Base-by-base conservation (phyloP, 768 basidiomycete species). In the Multifurca ochricompacta region DNA sequence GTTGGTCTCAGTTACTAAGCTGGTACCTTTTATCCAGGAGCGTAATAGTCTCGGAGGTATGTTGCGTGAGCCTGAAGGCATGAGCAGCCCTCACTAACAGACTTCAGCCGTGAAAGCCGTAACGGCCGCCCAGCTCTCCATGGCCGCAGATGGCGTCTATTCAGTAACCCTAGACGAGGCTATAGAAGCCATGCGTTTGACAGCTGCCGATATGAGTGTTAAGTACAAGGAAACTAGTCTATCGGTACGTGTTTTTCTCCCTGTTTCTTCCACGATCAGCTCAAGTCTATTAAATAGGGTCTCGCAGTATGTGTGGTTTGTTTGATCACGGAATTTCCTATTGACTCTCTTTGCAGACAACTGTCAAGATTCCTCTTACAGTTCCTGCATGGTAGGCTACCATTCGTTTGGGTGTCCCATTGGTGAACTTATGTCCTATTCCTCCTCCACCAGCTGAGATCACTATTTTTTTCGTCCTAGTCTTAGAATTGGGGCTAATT, bases 141-240 rank as follows among this genome's bases (percentile, higher is more conserved):
- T 96, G 79, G 91, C 93, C 8, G 90, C 89, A 56, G 80, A 90
- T 64, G 93, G 90, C 0, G 77, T 88, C 13, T 91, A 91, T 63
- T 81, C 83, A 31, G 91, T 94, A 32, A 86, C 85, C 0, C 75
- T 97, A 18, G 94, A 97, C 66, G 91, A 96, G 68, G 94, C 93
- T 2, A 96, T 97, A 51, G 90, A 91, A 68, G 92, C 93, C 4
- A 95, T 95, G 91, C 77, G 90, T 21, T 66, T 95, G 44, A 96
- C 92, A 6, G 93, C 94, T 25, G 75, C 79, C n/a, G 90, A 93
- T 67, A 95, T 95, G 91, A 91, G 89, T 58, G 79, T 87, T 61
- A 91, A 93, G 68, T 94, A 95, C 68, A 96, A 95, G 67, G 93
- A 97, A 70, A 97, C 93, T 0, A 91, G 87, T 68, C 78, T 97